Evolutionary conservation across 495 filamentous ascomycete species (phyloP).

Genomic region (Aspergillus diversus): DNA sequence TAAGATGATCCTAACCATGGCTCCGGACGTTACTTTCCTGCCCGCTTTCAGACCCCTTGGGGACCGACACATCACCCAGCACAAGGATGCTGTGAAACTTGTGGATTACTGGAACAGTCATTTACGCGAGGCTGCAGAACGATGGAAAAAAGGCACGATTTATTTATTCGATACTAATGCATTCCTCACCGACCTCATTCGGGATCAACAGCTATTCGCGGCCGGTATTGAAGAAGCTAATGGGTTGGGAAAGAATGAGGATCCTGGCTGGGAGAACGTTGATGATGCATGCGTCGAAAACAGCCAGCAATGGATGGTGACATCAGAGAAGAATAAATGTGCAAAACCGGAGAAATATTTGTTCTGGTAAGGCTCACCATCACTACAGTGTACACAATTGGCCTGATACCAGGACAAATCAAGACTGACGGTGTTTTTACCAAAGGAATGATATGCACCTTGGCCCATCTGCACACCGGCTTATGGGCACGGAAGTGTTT

Average conservation of each 20-base stretch:
- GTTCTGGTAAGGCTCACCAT: constrained; percentile 49
- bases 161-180: constrained; percentile 56
- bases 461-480: constrained; percentile 51
- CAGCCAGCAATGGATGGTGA: constrained; percentile 37
- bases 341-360: constrained; percentile 52
- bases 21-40: constrained; percentile 55
- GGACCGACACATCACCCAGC: constrained; percentile 33
- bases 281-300: constrained; percentile 40
- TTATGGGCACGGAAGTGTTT: constrained; percentile 52
- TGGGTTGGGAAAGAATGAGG: constrained; percentile 44
- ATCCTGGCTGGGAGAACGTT: constrained; percentile 47
- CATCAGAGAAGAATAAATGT: constrained; percentile 45
- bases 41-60: constrained; percentile 43
- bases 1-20: constrained; percentile 52
- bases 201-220: constrained; percentile 47
- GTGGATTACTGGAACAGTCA: constrained; percentile 51
- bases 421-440: constrained; percentile 16
- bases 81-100: constrained; percentile 47
- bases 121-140: constrained; percentile 40
- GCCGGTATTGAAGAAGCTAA: constrained; percentile 47
- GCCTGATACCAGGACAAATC: constrained; percentile 2
- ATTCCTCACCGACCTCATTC: constrained; percentile 53
- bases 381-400: constrained; percentile 6
- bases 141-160: constrained; percentile 48
- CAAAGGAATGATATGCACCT: constrained; percentile 57